Evolutionary conservation across 2,329 filamentous ascomycete species (phyloP).

Genomic region (Tolypocladium inflatum): DNA sequence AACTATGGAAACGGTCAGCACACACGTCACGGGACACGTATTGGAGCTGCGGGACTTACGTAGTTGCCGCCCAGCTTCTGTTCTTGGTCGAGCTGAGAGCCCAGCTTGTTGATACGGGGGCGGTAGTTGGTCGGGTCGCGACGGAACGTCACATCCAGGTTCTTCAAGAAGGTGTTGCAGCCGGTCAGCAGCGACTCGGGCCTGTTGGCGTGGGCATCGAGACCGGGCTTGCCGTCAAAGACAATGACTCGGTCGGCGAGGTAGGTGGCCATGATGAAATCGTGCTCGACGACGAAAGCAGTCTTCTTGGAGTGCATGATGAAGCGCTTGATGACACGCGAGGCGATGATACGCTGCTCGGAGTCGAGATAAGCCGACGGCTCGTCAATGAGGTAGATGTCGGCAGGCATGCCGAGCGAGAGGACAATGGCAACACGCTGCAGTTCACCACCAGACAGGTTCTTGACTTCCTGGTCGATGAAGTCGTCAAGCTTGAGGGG

Average conservation of each 20-base stretch:
- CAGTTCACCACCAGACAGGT: slow-evolving; percentile 97
- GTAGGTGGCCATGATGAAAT: slow-evolving; percentile 89
- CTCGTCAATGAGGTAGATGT: slow-evolving; percentile 98
- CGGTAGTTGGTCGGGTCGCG: slow-evolving; percentile 94
- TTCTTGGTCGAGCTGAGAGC: slow-evolving; percentile 94
- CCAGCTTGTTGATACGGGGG: slow-evolving; percentile 95
- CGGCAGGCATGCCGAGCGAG: slow-evolving; percentile 87
- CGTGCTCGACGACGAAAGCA: slow-evolving; percentile 98
- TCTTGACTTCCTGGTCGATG: slow-evolving; percentile 99
- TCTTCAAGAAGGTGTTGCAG: slow-evolving; percentile 95
- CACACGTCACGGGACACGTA: neutral
- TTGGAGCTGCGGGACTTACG: slow-evolving; percentile 42
- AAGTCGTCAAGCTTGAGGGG: slow-evolving; percentile 98
- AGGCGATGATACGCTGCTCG: slow-evolving; percentile 95
- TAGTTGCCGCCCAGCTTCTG: slow-evolving; percentile 93
- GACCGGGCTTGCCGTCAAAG: slow-evolving; percentile 88
- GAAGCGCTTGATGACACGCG: slow-evolving; percentile 97
- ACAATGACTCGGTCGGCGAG: slow-evolving; percentile 92
- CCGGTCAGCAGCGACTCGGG: slow-evolving; percentile 90
- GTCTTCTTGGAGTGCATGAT: slow-evolving; percentile 99
- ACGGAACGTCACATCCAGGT: slow-evolving; percentile 95
- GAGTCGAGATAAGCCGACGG: slow-evolving; percentile 96
- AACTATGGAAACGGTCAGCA: slow-evolving; percentile 46
- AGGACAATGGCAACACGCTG: slow-evolving; percentile 98
- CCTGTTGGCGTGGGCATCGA: slow-evolving; percentile 76